A percentile compares a stretch with the other conserved stretches of the same genome.
phyloP scores from a whole-genome alignment of 75 land plant genomes.

The Chamaecyparis obtusa region DNA sequence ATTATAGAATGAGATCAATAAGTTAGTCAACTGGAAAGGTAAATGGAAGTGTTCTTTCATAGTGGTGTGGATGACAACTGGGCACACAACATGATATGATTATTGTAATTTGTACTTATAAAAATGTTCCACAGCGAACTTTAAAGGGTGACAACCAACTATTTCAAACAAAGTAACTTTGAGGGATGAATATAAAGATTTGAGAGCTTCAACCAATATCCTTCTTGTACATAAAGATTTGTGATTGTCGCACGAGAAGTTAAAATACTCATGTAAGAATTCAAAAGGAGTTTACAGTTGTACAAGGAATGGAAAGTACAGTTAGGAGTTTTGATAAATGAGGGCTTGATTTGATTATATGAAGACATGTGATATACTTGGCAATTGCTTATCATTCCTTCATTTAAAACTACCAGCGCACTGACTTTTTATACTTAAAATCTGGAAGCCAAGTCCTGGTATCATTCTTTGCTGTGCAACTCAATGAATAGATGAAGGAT shows the following conservation, averaged over 20 bases:
- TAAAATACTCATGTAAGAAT: not conserved
- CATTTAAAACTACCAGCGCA: not conserved
- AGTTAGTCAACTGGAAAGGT: not conserved
- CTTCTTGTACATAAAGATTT: not conserved
- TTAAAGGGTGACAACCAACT: not conserved
- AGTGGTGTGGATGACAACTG: not conserved
- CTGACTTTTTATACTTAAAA: not conserved
- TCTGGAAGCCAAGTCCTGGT: not conserved
- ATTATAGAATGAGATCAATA: not conserved
- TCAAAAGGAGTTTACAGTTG: not conserved
- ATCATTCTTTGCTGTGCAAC: not conserved
- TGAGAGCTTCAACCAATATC: not conserved
- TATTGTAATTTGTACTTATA: not conserved
- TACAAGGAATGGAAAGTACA: not conserved
- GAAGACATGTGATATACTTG: not conserved
- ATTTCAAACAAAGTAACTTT: not conserved
- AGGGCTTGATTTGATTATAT: not conserved
- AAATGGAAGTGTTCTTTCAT: not conserved
- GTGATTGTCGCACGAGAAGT: not conserved
- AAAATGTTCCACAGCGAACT: not conserved
- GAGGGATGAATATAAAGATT: not conserved
- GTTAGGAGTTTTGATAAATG: not conserved
- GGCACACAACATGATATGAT: not conserved
- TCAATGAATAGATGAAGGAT: not conserved
- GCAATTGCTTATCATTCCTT: not conserved